Evolutionary conservation across 495 filamentous ascomycete species (phyloP).

Genomic region (Penicillium robsamsonii): DNA sequence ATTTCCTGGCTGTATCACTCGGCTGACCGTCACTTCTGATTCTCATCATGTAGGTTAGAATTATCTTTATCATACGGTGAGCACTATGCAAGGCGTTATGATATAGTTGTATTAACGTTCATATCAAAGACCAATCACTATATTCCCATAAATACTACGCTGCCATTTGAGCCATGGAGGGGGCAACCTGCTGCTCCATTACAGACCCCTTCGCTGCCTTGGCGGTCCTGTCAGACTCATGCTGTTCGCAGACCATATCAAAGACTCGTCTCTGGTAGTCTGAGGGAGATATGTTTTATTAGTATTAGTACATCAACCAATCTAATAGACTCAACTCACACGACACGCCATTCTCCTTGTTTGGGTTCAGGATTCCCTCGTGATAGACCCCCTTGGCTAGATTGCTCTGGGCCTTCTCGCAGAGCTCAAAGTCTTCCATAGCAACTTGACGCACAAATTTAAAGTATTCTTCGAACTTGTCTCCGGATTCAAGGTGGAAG

Average conservation of each 20-base stretch:
- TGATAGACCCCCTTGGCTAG: conserved; percentile 54
- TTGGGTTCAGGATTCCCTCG: conserved; percentile 58
- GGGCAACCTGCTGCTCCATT: conserved; percentile 13
- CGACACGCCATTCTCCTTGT: conserved; percentile 57
- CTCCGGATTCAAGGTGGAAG: conserved; percentile 51
- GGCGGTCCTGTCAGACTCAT: conserved; percentile 35
- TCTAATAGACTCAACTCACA: conserved; percentile 35
- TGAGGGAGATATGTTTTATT: conserved; percentile 9
- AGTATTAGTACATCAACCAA: not conserved
- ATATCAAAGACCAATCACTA: not conserved
- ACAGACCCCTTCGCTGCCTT: conserved; percentile 9
- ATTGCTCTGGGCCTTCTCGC: conserved; percentile 57
- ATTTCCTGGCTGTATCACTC: conserved; percentile 12
- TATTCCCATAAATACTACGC: conserved; percentile 20
- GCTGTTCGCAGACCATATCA: conserved; percentile 51
- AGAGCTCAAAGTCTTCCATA: conserved; percentile 59
- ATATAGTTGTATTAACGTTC: not conserved
- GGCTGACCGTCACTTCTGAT: not conserved
- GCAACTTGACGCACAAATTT: conserved; percentile 61
- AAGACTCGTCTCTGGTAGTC: conserved; percentile 58
- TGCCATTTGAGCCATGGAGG: conserved; percentile 21
- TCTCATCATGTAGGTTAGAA: not conserved
- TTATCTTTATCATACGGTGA: not conserved
- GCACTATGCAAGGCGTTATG: not conserved
- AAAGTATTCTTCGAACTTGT: conserved; percentile 59